Percentiles rank a stretch among this genome's conserved stretches.
Evolutionary conservation across 805 yeast species (phyloP).

Genomic region (Ogataea henricii): DNA sequence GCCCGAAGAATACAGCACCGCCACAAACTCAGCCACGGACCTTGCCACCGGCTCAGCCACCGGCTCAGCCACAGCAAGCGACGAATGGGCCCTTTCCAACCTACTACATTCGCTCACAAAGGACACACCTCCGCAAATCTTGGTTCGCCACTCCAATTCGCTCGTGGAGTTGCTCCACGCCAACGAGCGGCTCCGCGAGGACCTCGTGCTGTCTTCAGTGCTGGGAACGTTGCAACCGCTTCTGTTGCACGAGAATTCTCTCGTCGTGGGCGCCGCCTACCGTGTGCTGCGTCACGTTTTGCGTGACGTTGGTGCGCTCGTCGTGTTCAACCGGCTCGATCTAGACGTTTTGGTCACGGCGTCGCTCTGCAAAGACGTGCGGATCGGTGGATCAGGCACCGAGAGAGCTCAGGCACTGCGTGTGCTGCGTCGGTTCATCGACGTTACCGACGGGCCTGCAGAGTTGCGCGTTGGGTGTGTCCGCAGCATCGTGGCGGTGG

Average conservation of each 20-base stretch:
- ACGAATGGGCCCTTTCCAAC: slow-evolving; percentile 67
- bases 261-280: slow-evolving; percentile 74
- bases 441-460: slow-evolving; percentile 52
- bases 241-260: slow-evolving; percentile 49
- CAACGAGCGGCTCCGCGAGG: slow-evolving; percentile 63
- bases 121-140: slow-evolving; percentile 48
- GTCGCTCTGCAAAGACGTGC: slow-evolving; percentile 57
- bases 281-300: slow-evolving; percentile 69
- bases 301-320: slow-evolving; percentile 53
- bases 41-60: too few relatives aligned
- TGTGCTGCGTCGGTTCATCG: slow-evolving; percentile 62
- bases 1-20: background rate
- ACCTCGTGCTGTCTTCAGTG: slow-evolving; percentile 60
- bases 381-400: slow-evolving; percentile 34
- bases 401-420: slow-evolving; percentile 82
- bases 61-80: slow-evolving; percentile 33
- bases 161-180: slow-evolving; percentile 56
- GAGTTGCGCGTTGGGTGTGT: slow-evolving; percentile 63
- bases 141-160: slow-evolving; percentile 66
- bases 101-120: slow-evolving; percentile 57
- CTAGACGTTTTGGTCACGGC: slow-evolving; percentile 65
- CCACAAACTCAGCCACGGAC: background rate
- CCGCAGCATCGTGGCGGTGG: slow-evolving; percentile 63
- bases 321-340: slow-evolving; percentile 52
- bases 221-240: slow-evolving; percentile 58